Percentiles rank a stretch among this genome's conserved stretches.
Conservation (phyloP, 1,139 yeast species). For the Pichiaceae sp. region DNA sequence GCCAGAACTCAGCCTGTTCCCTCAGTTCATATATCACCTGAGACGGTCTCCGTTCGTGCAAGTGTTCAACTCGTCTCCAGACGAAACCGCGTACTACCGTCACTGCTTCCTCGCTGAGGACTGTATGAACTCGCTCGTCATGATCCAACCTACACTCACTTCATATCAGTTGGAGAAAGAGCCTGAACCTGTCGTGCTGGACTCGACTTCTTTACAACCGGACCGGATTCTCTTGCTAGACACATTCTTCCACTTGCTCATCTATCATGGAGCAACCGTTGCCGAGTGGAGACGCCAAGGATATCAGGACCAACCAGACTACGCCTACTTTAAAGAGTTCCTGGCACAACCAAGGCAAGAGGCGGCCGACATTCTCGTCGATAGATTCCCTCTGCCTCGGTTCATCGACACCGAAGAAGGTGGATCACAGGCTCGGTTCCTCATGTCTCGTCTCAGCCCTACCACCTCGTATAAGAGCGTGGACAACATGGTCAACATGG, state of each 20-base stretch:
- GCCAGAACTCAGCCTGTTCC: slow-evolving; percentile 63
- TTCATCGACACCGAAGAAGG: slow-evolving; percentile 71
- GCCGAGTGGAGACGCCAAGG: slow-evolving; percentile 66
- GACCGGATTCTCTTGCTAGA: slow-evolving; percentile 56
- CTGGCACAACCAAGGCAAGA: slow-evolving; percentile 60
- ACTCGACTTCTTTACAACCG: slow-evolving; percentile 57
- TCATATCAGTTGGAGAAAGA: slow-evolving; percentile 56
- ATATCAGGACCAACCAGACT: slow-evolving; percentile 59
- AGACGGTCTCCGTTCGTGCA: slow-evolving; percentile 63
- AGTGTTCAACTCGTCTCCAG: slow-evolving; percentile 73
- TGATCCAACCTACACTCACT: slow-evolving; percentile 71
- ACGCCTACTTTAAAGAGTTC: slow-evolving; percentile 50
- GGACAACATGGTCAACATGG: slow-evolving; percentile 11
- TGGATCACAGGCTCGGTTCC: slow-evolving; percentile 71
- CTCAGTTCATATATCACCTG: slow-evolving; percentile 68
- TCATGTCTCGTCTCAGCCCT: slow-evolving; percentile 69
- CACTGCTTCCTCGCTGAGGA: slow-evolving; percentile 64
- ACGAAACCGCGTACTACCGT: slow-evolving; percentile 64
- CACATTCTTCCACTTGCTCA: slow-evolving; percentile 66
- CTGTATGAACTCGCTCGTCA: slow-evolving; percentile 52
- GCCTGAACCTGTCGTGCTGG: slow-evolving; percentile 58
- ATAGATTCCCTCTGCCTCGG: slow-evolving; percentile 66
- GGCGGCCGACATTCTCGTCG: slow-evolving; percentile 58
- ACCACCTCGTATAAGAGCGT: slow-evolving; percentile 47
- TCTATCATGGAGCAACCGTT: slow-evolving; percentile 59